Evolutionary conservation across 495 filamentous ascomycete species (phyloP).

Genomic region (Thozetella sp.): DNA sequence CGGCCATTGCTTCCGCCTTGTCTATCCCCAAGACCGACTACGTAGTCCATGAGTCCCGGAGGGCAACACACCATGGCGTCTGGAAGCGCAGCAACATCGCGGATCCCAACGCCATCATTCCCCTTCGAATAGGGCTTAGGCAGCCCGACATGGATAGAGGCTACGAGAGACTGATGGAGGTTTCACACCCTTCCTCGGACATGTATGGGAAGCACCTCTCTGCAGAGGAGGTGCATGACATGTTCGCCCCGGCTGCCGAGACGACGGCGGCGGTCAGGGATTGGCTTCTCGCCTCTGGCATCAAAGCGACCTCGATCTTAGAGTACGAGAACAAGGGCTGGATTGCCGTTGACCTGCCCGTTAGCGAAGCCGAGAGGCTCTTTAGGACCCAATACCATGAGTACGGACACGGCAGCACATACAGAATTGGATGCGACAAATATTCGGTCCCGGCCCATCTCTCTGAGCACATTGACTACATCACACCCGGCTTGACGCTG

Average conservation of each 20-base stretch:
- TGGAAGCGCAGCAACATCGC: constrained; percentile 17
- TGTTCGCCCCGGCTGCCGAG: constrained; percentile 31
- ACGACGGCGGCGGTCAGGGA: not conserved
- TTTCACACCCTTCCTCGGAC: constrained; percentile 33
- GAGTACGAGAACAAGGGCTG: constrained; percentile 4
- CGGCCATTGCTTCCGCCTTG: not conserved
- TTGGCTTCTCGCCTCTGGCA: not conserved
- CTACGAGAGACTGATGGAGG: constrained; percentile 44
- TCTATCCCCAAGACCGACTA: not conserved
- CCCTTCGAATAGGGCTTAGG: constrained; percentile 56
- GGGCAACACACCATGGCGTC: constrained; percentile 7
- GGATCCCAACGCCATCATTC: constrained; percentile 32
- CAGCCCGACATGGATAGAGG: constrained; percentile 55
- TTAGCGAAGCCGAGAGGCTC: constrained; percentile 8
- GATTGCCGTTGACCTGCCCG: not conserved
- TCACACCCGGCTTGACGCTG: not conserved
- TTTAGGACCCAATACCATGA: constrained; percentile 5
- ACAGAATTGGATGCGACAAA: not conserved
- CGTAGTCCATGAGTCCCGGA: constrained; percentile 19
- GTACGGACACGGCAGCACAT: not conserved
- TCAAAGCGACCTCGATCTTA: constrained; percentile 1
- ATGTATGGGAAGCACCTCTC: constrained; percentile 55
- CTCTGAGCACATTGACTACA: not conserved
- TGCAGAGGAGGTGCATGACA: constrained; percentile 37
- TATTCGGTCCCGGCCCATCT: not conserved